Percentiles rank a stretch among this genome's conserved stretches.
These are phyloP conservation scores for Leersia perrieri DNA, from an alignment of 176 grass and related monocot species.

Conservation along the genomic window DNA sequence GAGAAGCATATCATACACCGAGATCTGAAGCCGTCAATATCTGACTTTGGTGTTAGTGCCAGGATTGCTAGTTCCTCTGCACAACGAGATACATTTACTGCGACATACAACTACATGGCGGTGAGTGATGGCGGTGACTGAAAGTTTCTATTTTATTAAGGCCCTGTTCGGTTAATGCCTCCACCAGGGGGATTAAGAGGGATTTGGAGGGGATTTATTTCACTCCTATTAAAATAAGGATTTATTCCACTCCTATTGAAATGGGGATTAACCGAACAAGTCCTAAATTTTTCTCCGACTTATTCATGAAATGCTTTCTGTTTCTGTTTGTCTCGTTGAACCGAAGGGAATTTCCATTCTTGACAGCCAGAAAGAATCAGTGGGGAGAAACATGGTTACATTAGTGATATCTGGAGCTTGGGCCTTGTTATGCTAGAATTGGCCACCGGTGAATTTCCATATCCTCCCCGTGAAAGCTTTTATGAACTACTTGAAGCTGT, in stretches of 20 bases:
- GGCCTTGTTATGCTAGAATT: conserved; percentile 83
- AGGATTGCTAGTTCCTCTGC: conserved; percentile 69
- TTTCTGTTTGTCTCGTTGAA: not conserved
- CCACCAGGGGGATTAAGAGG: too few species aligned
- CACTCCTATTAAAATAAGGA: too few species aligned
- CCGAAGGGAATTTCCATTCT: conserved; percentile 14
- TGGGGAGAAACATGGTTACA: conserved; percentile 61
- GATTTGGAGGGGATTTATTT: too few species aligned
- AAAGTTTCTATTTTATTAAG: not conserved
- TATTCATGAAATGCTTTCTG: not conserved
- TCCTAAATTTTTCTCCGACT: too few species aligned
- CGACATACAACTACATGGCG: conserved; percentile 89
- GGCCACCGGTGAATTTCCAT: conserved; percentile 83
- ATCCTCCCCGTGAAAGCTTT: conserved; percentile 62
- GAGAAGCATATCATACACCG: conserved; percentile 81
- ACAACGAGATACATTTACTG: conserved; percentile 73
- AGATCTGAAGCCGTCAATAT: conserved; percentile 97
- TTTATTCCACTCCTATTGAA: too few species aligned
- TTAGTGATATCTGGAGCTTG: conserved; percentile 98
- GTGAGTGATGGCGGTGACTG: conserved; percentile 93
- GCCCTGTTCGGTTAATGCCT: too few species aligned
- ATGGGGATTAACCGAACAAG: too few species aligned
- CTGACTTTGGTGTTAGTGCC: conserved; percentile 94
- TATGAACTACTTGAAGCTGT: conserved; percentile 85
- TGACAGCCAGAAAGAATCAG: conserved; percentile 91